Conservation (phyloP, 2,329 filamentous ascomycete genomes). For the Pseudocercospora pini-densiflorae region DNA sequence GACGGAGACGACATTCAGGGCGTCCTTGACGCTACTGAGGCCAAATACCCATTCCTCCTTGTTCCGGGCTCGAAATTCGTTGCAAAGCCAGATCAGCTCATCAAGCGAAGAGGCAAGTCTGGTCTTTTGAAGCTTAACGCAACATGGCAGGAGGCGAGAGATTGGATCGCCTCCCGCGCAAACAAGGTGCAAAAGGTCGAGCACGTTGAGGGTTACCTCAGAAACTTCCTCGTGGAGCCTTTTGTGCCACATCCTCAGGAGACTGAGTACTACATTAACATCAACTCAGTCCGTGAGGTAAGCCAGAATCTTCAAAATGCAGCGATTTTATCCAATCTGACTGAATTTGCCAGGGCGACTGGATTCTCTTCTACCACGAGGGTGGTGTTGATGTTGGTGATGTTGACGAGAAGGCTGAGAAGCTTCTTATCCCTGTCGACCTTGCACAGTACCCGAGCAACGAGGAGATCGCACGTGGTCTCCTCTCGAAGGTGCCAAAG, state of each 20-base stretch:
- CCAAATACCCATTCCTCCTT: conserved; percentile 95
- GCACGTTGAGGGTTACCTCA: conserved; percentile 83
- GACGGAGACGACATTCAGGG: conserved; percentile 82
- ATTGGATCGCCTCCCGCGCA: conserved; percentile 90
- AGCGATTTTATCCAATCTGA: conserved; percentile 35
- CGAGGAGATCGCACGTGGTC: conserved; percentile 81
- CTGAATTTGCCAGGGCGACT: conserved; percentile 75
- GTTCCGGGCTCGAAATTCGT: conserved; percentile 86
- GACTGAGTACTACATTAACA: conserved; percentile 99
- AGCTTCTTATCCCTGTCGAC: conserved; percentile 96
- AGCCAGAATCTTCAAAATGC: conserved; percentile 49
- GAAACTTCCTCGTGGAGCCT: conserved; percentile 97
- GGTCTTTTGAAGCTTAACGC: conserved; percentile 96
- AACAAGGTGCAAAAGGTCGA: conserved; percentile 94
- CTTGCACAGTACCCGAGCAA: conserved; percentile 94
- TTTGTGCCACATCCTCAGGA: conserved; percentile 95
- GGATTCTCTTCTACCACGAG: conserved; percentile 99
- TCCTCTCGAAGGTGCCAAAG: conserved; percentile 91
- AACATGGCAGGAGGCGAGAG: conserved; percentile 90
- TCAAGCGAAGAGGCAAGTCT: conserved; percentile 99
- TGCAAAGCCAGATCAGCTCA: conserved; percentile 98
- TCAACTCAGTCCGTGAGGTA: conserved; percentile 99
- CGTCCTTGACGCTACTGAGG: conserved; percentile 92
- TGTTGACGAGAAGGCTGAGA: conserved; percentile 98
- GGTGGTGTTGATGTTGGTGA: conserved; percentile 99